A percentile compares a stretch with the other conserved stretches of the same genome.
phyloP scores from a whole-genome alignment of 2,329 filamentous ascomycete genomes.

The Fusarium tuaranense region DNA sequence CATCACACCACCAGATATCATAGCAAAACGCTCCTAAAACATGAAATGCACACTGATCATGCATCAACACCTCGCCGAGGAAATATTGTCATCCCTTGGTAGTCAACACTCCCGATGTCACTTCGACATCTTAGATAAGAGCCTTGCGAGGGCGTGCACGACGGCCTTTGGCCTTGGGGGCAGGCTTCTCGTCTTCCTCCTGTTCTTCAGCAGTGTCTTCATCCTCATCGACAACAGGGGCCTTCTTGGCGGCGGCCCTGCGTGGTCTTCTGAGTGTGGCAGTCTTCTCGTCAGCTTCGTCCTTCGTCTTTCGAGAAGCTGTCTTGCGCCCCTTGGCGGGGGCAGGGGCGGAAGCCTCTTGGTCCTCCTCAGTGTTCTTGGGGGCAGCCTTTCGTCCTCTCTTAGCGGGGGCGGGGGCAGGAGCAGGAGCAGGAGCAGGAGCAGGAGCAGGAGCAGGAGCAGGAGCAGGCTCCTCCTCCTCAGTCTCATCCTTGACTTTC shows the following conservation, averaged over 20 bases:
- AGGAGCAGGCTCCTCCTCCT: slow-evolving; percentile 21
- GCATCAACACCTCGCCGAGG: not conserved
- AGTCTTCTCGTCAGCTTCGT: slow-evolving; percentile 38
- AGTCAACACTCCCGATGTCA: not conserved
- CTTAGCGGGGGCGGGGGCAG: slow-evolving; percentile 10
- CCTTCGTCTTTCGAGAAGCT: slow-evolving; percentile 20
- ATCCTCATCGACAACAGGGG: slow-evolving; percentile 14
- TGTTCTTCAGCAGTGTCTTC: slow-evolving; percentile 29
- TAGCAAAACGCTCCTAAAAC: slow-evolving; percentile 10
- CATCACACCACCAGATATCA: slow-evolving; percentile 1
- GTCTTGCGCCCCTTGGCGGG: slow-evolving; percentile 43
- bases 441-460: not conserved
- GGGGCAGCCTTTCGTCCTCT: slow-evolving; percentile 25
- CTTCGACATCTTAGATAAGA: not conserved
- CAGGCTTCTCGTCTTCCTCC: slow-evolving; percentile 44
- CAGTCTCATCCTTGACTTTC: slow-evolving; percentile 39
- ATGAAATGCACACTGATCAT: slow-evolving; percentile 12
- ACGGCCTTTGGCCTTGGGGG: slow-evolving; percentile 44
- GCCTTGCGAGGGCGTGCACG: slow-evolving; percentile 45
- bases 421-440: slow-evolving; percentile 37
- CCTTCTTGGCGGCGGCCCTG: slow-evolving; percentile 34
- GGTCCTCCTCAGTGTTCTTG: slow-evolving; percentile 25
- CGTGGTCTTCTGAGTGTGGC: slow-evolving; percentile 32
- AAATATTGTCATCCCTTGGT: not conserved
- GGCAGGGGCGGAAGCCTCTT: slow-evolving; percentile 26